These are phyloP conservation scores for Aspergillus saccharolyticus DNA, from an alignment of 495 filamentous ascomycete species.

Conservation along the genomic window DNA sequence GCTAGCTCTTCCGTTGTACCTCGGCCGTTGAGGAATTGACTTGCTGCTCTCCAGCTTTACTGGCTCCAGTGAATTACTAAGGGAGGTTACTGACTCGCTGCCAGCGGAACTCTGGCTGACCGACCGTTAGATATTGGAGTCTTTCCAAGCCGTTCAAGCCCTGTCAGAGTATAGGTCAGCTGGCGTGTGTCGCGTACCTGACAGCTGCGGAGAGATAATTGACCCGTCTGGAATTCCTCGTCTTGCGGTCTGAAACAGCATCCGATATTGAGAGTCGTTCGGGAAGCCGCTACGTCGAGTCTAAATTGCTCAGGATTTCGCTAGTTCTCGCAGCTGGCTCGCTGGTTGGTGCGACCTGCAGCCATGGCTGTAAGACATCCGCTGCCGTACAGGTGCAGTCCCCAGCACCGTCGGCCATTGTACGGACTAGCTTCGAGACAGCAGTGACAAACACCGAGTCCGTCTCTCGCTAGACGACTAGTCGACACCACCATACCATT, in stretches of 20 bases:
- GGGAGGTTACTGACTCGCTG: not conserved
- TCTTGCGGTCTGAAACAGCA: not conserved
- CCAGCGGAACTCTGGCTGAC: not conserved
- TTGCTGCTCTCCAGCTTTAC: not conserved
- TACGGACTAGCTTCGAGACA: not conserved
- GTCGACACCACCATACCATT: not conserved
- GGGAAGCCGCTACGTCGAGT: slow-evolving; percentile 4
- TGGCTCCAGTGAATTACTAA: too few relatives aligned
- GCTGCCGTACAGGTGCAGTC: slow-evolving; percentile 1
- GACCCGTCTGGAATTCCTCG: not conserved
- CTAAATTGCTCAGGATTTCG: slow-evolving; percentile 4
- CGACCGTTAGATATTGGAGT: not conserved
- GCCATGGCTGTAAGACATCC: slow-evolving; percentile 12
- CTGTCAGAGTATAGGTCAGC: not conserved
- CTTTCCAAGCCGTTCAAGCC: not conserved
- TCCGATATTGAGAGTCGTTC: not conserved
- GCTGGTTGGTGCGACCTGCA: slow-evolving; percentile 4
- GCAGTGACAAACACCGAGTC: too few relatives aligned
- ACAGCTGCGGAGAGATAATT: not conserved
- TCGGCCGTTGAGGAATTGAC: slow-evolving; percentile 9
- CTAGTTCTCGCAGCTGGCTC: not conserved
- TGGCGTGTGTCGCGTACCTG: not conserved
- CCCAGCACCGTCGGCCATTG: not conserved
- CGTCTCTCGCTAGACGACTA: not conserved
- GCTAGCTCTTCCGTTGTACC: slow-evolving; percentile 2